Evolutionary conservation across 768 basidiomycete species (phyloP), one percentile per base, ranked within the genome.

Genomic region (Tephrocybe sp.): DNA sequence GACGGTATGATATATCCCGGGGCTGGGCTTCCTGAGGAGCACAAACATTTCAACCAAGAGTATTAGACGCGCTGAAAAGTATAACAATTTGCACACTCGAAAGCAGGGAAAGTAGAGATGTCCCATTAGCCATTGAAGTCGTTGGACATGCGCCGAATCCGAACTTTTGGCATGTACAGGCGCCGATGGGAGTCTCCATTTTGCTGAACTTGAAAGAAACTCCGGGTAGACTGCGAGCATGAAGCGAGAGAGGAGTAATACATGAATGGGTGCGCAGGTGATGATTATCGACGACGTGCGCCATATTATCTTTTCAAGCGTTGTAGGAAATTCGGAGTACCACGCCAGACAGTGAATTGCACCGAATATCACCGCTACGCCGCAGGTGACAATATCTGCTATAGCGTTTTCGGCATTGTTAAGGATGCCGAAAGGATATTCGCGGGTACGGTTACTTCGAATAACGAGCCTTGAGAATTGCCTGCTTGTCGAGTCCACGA

Each of bases 321-420:
- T 21, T 1, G 56, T 57, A 8, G 65, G 63, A 44, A 69, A 69
- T 0, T 52, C 14, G 26, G 61, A 63, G 21, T 44, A 14, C 69
- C 69, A 69, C 9, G 58, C 65, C 24, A 68, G 48, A 39, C 58
- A 65, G 45, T 66, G 67, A 12, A 63, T 55, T 7, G 43, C 61
- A 2, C 68, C 62, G 33, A 67, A 69, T 30, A 60, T 34, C 5
- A 51, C 45, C 2, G 43, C 36, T 15, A 30, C 32, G 1, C 21
- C 43, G 5, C 28, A 41, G 1, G 43, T 48, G 5, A 46, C 1
- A 6, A 9, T 26, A 20, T 40, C 43, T 1, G 44, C 36, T 7
- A 32, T 7, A 9, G 21, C 0, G 5, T 40, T 21, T 5, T 49
- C 53, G 3, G 23, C 5, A 3, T 7, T 9, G 32, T 10, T n/a